Evolutionary conservation across 768 basidiomycete genomes (phyloP).

Genomic region (Termitomyces sp.): DNA sequence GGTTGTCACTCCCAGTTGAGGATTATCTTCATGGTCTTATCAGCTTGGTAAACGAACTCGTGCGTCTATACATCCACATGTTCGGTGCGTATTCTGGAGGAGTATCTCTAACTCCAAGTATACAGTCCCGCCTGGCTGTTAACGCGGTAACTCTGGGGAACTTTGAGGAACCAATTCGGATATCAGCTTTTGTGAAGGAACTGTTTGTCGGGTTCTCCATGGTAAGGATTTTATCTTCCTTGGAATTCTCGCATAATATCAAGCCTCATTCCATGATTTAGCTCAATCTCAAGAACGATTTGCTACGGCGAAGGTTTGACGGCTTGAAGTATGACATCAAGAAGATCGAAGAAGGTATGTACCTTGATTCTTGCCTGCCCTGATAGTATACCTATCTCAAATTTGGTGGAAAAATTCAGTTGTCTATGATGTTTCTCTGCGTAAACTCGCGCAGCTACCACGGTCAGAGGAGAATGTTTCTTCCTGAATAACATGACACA

Average conservation of each 20-base stretch:
- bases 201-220: slow-evolving; percentile 81
- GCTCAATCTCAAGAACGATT: slow-evolving; percentile 82
- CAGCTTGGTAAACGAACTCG: slow-evolving; percentile 74
- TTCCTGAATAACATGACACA: neutral
- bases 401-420: slow-evolving; percentile 35
- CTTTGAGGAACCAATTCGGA: slow-evolving; percentile 72
- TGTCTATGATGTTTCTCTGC: slow-evolving; percentile 79
- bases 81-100: neutral
- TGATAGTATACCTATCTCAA: neutral
- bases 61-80: slow-evolving; percentile 24
- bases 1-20: slow-evolving; percentile 58
- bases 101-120: neutral
- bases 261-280: slow-evolving; percentile 18
- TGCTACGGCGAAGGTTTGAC: slow-evolving; percentile 70
- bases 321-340: slow-evolving; percentile 84
- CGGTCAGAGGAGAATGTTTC: neutral
- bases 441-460: slow-evolving; percentile 42
- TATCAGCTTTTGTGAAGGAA: slow-evolving; percentile 76
- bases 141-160: slow-evolving; percentile 81
- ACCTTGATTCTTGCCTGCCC: neutral
- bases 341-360: slow-evolving; percentile 80
- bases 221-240: slow-evolving; percentile 32
- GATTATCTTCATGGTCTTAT: slow-evolving; percentile 83
- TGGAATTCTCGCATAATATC: neutral
- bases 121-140: slow-evolving; percentile 70